phyloP scores from a whole-genome alignment of 345 rosid species.

The Populus alba region DNA sequence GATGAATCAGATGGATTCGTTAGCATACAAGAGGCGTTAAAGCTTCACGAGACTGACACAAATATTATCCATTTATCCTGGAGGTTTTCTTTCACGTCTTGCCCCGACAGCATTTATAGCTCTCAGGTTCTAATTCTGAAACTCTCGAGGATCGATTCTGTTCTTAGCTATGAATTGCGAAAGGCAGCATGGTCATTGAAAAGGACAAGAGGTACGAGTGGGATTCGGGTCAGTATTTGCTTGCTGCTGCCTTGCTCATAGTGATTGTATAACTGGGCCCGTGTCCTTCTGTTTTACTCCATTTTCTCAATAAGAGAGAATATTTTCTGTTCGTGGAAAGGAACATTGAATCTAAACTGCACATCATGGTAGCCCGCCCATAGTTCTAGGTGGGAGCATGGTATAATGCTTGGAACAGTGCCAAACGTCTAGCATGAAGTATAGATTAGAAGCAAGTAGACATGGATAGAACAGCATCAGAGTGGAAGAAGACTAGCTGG shows the following conservation, averaged over 20 bases:
- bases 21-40: no score
- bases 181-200: neutral
- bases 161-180: neutral
- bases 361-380: neutral
- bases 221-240: no score
- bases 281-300: neutral
- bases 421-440: neutral
- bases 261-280: neutral
- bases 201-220: no score
- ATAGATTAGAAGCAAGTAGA: neutral
- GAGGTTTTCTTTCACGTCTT: neutral
- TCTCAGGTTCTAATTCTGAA: neutral
- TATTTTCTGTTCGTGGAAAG: neutral
- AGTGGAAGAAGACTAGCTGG: constrained; percentile 37
- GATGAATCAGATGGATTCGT: no score
- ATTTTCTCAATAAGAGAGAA: neutral
- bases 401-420: neutral
- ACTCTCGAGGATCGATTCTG: neutral
- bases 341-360: neutral
- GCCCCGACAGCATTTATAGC: neutral
- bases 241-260: neutral
- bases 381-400: neutral
- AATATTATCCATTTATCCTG: neutral
- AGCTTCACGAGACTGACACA: neutral
- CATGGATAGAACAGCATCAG: constrained; percentile 7